Conservation (phyloP, 2,329 filamentous ascomycete genomes). For the Colletotrichum aenigma region DNA sequence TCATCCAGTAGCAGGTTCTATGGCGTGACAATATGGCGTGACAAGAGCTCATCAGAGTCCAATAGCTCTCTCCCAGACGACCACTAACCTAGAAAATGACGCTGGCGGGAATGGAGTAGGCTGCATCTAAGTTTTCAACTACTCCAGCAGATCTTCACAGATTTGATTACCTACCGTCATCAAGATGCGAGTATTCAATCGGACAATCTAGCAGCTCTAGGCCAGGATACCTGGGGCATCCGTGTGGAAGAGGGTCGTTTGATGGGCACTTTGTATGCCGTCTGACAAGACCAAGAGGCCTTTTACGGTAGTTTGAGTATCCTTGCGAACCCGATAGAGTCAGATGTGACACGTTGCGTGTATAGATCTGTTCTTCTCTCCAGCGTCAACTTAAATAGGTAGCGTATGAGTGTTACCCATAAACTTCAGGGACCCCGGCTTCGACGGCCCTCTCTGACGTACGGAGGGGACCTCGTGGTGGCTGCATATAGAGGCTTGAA, state of each 20-base stretch:
- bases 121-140: not conserved
- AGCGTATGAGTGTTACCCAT: not conserved
- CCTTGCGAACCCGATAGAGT: not conserved
- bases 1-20: not conserved
- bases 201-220: not conserved
- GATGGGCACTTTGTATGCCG: not conserved
- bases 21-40: not conserved
- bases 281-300: not conserved
- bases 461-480: not conserved
- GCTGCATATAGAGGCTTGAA: not conserved
- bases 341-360: not conserved
- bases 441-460: not conserved
- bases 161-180: not conserved
- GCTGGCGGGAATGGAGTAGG: not conserved
- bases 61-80: too few relatives aligned
- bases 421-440: not conserved
- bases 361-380: not conserved
- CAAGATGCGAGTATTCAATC: not conserved
- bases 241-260: not conserved
- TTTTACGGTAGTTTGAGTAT: not conserved
- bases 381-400: not conserved
- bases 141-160: not conserved
- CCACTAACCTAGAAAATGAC: not conserved
- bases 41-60: not conserved
- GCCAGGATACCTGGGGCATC: not conserved